Evolutionary conservation across 1,284 basidiomycete species (phyloP).

Genomic region (Pseudozyma hubeiensis): DNA sequence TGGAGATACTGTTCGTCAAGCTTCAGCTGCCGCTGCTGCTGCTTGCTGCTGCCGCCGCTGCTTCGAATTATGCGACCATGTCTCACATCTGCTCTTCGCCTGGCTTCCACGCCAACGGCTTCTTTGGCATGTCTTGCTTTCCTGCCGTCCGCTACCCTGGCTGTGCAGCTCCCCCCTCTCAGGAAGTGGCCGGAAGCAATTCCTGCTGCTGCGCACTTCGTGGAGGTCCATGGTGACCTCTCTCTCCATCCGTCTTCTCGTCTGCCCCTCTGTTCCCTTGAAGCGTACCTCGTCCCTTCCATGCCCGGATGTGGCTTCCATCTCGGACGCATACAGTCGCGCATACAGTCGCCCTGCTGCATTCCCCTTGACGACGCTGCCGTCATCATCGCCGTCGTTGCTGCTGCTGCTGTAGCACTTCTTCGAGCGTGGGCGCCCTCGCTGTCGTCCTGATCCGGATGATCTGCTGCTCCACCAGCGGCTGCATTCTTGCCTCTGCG

Average conservation of each 20-base stretch:
- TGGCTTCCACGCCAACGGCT: background rate
- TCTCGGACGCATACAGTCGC: conserved; percentile 7
- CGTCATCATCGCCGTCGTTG: conserved; percentile 7
- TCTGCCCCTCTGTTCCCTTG: conserved; percentile 5
- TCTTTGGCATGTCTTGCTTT: conserved; percentile 1
- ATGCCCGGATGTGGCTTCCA: conserved; percentile 42
- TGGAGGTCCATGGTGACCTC: background rate
- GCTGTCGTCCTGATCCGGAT: conserved; percentile 20
- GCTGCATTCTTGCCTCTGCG: conserved; percentile 1
- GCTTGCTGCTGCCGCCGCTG: too few species aligned
- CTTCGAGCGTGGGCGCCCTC: conserved; percentile 4
- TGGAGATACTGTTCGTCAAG: background rate
- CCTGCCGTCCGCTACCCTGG: background rate
- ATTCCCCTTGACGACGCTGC: conserved; percentile 1
- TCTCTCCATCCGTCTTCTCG: background rate
- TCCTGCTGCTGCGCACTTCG: conserved; percentile 2
- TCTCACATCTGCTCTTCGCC: background rate
- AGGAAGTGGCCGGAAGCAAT: too few species aligned
- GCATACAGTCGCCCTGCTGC: conserved; percentile 7
- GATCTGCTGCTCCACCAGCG: background rate
- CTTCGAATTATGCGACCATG: background rate
- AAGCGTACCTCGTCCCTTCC: conserved; percentile 9
- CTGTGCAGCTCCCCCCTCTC: background rate
- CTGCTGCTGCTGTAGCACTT: background rate
- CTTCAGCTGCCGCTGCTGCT: conserved; percentile 1